Percentiles rank a stretch among this genome's conserved stretches.
phyloP scores from a whole-genome alignment of 192 early-diverging fungal genomes.

The Gaertneriomyces sp. region DNA sequence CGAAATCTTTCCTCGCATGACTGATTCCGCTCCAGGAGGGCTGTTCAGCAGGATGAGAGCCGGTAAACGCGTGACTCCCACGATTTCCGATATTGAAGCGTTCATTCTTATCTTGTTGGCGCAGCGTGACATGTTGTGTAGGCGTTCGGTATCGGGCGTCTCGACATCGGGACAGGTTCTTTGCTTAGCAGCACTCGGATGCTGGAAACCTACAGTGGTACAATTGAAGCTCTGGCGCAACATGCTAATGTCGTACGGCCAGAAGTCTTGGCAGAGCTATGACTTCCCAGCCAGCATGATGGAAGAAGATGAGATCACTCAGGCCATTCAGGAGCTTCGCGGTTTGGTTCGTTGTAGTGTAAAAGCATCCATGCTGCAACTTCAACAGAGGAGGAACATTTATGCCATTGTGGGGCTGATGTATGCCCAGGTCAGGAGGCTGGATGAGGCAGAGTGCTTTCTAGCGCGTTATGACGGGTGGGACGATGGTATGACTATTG shows the following conservation, averaged over 20 bases:
- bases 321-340: slow-evolving; percentile 6
- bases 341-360: not conserved
- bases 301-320: not conserved
- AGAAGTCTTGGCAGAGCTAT: not conserved
- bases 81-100: slow-evolving; percentile 9
- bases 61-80: not conserved
- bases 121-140: slow-evolving; percentile 4
- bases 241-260: not conserved
- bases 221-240: slow-evolving; percentile 11
- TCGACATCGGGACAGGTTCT: not conserved
- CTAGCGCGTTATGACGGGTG: too few relatives aligned
- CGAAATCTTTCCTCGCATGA: too few relatives aligned
- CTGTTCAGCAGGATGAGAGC: not conserved
- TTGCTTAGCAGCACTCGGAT: not conserved
- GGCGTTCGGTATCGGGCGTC: not conserved
- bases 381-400: not conserved
- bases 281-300: not conserved
- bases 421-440: not conserved
- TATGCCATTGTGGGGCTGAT: slow-evolving; percentile 4
- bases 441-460: too few relatives aligned
- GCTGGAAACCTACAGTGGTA: not conserved
- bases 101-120: slow-evolving; percentile 10
- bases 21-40: too few relatives aligned
- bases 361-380: not conserved
- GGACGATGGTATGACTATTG: too few relatives aligned